phyloP scores from a whole-genome alignment of 441 rosid genomes.

The Populus hybrid region DNA sequence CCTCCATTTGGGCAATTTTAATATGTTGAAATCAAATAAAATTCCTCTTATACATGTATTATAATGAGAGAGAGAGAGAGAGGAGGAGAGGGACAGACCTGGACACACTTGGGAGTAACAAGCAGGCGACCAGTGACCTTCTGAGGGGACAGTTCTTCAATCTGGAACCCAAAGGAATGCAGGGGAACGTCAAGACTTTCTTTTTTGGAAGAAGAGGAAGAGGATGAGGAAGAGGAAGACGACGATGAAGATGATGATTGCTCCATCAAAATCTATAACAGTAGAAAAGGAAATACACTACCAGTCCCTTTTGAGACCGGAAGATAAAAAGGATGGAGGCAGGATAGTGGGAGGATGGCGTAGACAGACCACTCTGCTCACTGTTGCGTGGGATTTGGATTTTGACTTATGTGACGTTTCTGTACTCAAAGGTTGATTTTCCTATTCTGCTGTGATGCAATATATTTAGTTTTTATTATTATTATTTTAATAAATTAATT shows the following conservation, averaged over 20 bases:
- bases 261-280: slow-evolving; percentile 19
- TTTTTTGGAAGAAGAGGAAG: slow-evolving; percentile 28
- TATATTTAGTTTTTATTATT: no score
- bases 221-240: slow-evolving; percentile 11
- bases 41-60: background rate
- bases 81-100: slow-evolving; percentile 29
- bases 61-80: background rate
- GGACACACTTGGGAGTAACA: slow-evolving; percentile 53
- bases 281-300: background rate
- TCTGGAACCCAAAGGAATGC: slow-evolving; percentile 50
- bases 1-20: background rate
- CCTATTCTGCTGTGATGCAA: no score
- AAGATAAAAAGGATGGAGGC: background rate
- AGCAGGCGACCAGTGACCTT: slow-evolving; percentile 64
- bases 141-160: slow-evolving; percentile 47
- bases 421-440: no score
- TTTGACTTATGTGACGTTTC: no score
- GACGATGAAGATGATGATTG: slow-evolving; percentile 1
- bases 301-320: background rate
- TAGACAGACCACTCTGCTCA: no score
- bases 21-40: background rate
- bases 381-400: no score
- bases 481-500: no score
- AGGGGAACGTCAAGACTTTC: slow-evolving; percentile 43
- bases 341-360: background rate